phyloP scores from a whole-genome alignment of 2,329 filamentous ascomycete species.

The Aspergillus felis region DNA sequence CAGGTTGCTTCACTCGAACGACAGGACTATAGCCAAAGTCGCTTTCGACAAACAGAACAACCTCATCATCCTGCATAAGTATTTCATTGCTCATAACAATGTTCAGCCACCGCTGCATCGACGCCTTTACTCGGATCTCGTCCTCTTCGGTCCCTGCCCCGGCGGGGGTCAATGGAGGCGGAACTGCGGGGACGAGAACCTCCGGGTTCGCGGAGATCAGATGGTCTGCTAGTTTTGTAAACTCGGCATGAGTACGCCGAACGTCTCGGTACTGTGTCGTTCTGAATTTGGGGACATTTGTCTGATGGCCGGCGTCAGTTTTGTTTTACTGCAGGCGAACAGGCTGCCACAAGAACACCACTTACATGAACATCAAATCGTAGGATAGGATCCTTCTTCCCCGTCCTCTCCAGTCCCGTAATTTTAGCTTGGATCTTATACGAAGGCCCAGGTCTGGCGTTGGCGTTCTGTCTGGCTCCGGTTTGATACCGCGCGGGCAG shows the following conservation, averaged over 20 bases:
- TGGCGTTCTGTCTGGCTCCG: conserved; percentile 32
- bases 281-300: conserved; percentile 95
- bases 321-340: conserved; percentile 4
- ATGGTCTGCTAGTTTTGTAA: conserved; percentile 92
- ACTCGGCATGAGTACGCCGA: conserved; percentile 90
- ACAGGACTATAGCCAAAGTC: conserved; percentile 98
- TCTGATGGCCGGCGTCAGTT: conserved; percentile 52
- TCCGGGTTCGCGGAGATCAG: conserved; percentile 97
- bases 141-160: conserved; percentile 96
- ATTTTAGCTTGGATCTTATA: conserved; percentile 93
- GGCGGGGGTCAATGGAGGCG: conserved; percentile 88
- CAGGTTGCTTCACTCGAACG: conserved; percentile 91
- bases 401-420: conserved; percentile 84
- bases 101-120: conserved; percentile 93
- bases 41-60: conserved; percentile 97
- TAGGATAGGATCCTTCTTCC: conserved; percentile 91
- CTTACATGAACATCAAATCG: conserved; percentile 95
- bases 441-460: conserved; percentile 54
- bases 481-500: conserved; percentile 48
- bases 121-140: conserved; percentile 79
- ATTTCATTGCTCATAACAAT: conserved; percentile 88
- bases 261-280: conserved; percentile 98
- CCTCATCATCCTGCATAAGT: conserved; percentile 91
- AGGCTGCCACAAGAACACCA: conserved; percentile 4
- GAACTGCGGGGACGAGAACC: conserved; percentile 87